Evolutionary conservation across 805 yeast genomes (phyloP).

Genomic region (Yarrowia sp.): DNA sequence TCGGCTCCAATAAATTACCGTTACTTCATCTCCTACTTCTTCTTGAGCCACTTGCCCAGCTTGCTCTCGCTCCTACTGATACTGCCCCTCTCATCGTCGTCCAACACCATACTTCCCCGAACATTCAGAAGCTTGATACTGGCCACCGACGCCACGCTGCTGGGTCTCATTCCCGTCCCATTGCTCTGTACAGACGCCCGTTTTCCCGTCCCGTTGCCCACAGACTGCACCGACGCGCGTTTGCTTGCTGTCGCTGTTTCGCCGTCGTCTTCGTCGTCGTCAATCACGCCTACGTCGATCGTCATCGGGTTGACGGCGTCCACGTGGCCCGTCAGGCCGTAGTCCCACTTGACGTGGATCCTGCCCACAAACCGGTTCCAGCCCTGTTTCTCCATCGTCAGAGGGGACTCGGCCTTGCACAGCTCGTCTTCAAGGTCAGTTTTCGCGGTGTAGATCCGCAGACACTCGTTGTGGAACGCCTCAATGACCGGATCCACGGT

Average conservation of each 20-base stretch:
- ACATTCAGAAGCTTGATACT: slow-evolving; percentile 22
- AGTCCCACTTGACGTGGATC: slow-evolving; percentile 33
- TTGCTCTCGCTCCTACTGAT: slow-evolving; percentile 5
- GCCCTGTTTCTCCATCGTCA: slow-evolving; percentile 26
- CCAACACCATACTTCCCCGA: slow-evolving; percentile 11
- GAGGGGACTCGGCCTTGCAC: slow-evolving; percentile 11
- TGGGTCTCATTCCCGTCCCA: slow-evolving; percentile 18
- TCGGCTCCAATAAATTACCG: slow-evolving; percentile 3
- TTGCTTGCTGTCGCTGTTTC: background rate
- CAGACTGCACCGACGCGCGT: slow-evolving; percentile 14
- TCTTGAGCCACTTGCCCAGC: slow-evolving; percentile 32
- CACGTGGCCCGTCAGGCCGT: slow-evolving; percentile 33
- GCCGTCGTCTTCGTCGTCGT: slow-evolving; percentile 40
- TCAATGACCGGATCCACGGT: slow-evolving; percentile 24
- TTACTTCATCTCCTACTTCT: background rate
- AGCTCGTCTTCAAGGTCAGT: slow-evolving; percentile 22
- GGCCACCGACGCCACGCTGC: slow-evolving; percentile 18
- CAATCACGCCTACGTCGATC: slow-evolving; percentile 41
- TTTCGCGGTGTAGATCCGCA: slow-evolving; percentile 23
- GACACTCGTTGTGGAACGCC: slow-evolving; percentile 33
- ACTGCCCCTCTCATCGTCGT: slow-evolving; percentile 9
- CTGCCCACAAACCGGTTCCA: slow-evolving; percentile 14
- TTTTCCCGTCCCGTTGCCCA: slow-evolving; percentile 7
- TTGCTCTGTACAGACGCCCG: slow-evolving; percentile 45
- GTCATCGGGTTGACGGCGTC: slow-evolving; percentile 29